Conservation (phyloP, 139 green algal species). For the Bryopsis sp. region DNA sequence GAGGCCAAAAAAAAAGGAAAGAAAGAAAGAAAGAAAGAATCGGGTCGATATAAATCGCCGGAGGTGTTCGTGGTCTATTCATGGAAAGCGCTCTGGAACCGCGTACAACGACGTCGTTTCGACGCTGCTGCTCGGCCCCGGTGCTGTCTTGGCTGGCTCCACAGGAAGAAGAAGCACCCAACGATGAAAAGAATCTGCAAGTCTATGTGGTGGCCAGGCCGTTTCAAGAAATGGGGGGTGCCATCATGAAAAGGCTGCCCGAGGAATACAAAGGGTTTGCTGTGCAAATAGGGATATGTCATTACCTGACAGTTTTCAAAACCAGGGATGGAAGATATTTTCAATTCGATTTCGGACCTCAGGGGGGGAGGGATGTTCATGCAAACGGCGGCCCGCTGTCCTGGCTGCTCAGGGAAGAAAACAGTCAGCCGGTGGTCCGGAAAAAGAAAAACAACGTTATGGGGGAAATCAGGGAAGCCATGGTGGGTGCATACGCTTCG, state of each 20-base stretch:
- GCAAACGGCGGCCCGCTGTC: conserved; percentile 21
- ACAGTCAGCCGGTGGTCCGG: conserved; percentile 7
- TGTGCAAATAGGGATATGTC: conserved; percentile 46
- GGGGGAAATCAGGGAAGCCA: conserved; percentile 21
- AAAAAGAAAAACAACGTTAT: conserved; percentile 19
- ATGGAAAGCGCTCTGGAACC: too few species aligned
- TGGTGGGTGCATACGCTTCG: too few species aligned
- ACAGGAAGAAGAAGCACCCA: background rate
- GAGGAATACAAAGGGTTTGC: conserved; percentile 27
- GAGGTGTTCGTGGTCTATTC: too few species aligned
- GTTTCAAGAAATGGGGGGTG: conserved; percentile 49
- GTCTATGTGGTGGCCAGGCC: conserved; percentile 46
- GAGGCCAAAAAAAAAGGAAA: too few species aligned
- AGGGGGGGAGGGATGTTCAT: conserved; percentile 47
- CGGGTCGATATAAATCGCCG: too few species aligned
- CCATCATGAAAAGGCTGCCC: conserved; percentile 36
- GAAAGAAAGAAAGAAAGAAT: too few species aligned
- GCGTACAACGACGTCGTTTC: too few species aligned
- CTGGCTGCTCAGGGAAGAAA: background rate
- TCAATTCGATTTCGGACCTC: conserved; percentile 62
- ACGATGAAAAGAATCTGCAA: conserved; percentile 34
- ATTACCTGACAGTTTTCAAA: conserved; percentile 58
- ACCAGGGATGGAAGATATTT: conserved; percentile 34
- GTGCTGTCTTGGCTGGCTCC: background rate
- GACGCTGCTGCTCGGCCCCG: background rate